A percentile compares a stretch with the other conserved stretches of the same genome.
Evolutionary conservation across 2,329 filamentous ascomycete genomes (phyloP).

Genomic region (Exutisphaerella laricina): DNA sequence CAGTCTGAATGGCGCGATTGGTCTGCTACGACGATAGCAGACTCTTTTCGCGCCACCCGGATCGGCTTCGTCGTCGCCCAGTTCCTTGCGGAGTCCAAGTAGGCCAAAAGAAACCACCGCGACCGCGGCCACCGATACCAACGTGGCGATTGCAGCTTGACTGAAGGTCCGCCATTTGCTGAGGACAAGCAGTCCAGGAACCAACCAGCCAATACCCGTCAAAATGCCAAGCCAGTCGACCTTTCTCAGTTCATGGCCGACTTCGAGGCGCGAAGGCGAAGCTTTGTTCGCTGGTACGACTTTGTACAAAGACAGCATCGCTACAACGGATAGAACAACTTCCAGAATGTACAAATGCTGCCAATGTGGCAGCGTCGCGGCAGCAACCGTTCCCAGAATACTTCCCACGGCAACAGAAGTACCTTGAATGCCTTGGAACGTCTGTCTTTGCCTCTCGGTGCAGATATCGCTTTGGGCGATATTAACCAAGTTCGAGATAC

Average conservation of each 20-base stretch:
- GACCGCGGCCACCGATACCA: constrained; percentile 10
- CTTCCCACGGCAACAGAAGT: constrained; percentile 18
- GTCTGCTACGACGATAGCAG: constrained; percentile 9
- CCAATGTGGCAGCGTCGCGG: constrained; percentile 16
- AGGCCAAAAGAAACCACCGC: constrained; percentile 9
- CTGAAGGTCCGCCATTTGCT: constrained; percentile 13
- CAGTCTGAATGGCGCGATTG: constrained; percentile 22
- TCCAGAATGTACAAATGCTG: constrained; percentile 14
- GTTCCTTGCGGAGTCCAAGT: constrained; percentile 10
- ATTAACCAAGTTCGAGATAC: constrained; percentile 23
- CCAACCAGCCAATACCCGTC: constrained; percentile 11
- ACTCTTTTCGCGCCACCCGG: neutral
- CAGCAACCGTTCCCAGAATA: constrained; percentile 18
- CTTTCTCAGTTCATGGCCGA: constrained; percentile 9
- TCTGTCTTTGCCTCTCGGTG: constrained; percentile 11
- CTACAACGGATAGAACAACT: constrained; percentile 4
- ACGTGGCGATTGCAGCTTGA: constrained; percentile 6
- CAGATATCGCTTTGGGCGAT: constrained; percentile 23
- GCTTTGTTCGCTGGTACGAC: constrained; percentile 8
- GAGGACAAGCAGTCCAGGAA: constrained; percentile 14
- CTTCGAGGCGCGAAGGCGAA: constrained; percentile 3
- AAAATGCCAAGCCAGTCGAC: constrained; percentile 22
- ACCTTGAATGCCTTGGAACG: constrained; percentile 24
- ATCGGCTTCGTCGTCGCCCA: neutral
- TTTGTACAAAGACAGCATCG: constrained; percentile 11